These are phyloP conservation scores for Phytophthora gonapodyides DNA, from an alignment of 352 stramenopile genomes.

Conservation along the genomic window DNA sequence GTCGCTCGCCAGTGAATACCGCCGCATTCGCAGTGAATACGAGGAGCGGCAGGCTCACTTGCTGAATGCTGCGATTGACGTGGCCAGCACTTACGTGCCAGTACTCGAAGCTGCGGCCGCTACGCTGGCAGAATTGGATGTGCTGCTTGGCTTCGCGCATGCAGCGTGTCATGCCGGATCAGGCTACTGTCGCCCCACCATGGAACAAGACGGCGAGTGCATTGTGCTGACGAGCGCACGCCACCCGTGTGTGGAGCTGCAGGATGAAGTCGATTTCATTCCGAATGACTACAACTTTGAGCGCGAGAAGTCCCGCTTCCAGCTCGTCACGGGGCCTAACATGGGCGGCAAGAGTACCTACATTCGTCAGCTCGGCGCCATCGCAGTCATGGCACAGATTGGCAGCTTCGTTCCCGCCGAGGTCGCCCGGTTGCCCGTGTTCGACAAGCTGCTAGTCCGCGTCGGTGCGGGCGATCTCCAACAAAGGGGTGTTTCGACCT, in stretches of 20 bases:
- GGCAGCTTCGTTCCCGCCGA: conserved; percentile 96
- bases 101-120: conserved; percentile 93
- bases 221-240: conserved; percentile 86
- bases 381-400: conserved; percentile 96
- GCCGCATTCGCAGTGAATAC: conserved; percentile 90
- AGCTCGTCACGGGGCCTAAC: conserved; percentile 98
- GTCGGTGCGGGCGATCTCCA: conserved; percentile 98
- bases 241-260: conserved; percentile 98
- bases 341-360: conserved; percentile 99
- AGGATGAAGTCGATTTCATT: conserved; percentile 97
- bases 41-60: conserved; percentile 91
- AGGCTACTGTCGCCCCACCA: conserved; percentile 68
- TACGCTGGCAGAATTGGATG: conserved; percentile 94
- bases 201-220: conserved; percentile 62
- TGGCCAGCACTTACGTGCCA: conserved; percentile 95
- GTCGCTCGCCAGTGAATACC: conserved; percentile 84
- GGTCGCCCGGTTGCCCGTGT: conserved; percentile 91
- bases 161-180: conserved; percentile 92
- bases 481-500: conserved; percentile 98
- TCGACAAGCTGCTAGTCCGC: conserved; percentile 96
- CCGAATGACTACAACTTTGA: conserved; percentile 96
- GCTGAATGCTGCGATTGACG: conserved; percentile 92
- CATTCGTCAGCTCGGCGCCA: conserved; percentile 96
- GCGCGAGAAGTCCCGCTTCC: conserved; percentile 86
- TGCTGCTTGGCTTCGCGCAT: conserved; percentile 94